phyloP scores from a whole-genome alignment of 345 rosid species.

The Cochlearia excelsa region DNA sequence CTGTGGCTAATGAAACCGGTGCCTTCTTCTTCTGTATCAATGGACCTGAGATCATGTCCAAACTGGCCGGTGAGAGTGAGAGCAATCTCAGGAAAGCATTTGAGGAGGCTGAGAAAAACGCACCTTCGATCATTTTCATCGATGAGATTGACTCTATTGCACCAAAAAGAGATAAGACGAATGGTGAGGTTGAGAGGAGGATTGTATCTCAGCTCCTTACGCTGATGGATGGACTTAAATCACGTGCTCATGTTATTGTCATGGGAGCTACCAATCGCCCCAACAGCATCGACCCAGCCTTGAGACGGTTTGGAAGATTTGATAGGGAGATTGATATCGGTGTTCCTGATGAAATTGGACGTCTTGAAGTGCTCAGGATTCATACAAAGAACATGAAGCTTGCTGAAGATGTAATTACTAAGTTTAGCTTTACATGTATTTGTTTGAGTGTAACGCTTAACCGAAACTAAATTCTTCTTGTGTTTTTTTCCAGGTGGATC shows the following conservation, averaged over 20 bases:
- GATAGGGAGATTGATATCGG: constrained; percentile 35
- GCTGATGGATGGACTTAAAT: constrained; percentile 90
- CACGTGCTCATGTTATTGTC: constrained; percentile 94
- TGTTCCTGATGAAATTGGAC: constrained; percentile 91
- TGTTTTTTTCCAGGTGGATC: constrained; percentile 65
- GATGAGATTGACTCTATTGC: constrained; percentile 77
- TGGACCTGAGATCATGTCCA: constrained; percentile 55
- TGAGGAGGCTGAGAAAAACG: constrained; percentile 83
- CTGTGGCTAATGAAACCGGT: constrained; percentile 96
- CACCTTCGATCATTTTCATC: not conserved
- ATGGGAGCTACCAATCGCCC: constrained; percentile 99
- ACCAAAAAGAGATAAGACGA: constrained; percentile 93
- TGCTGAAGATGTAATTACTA: constrained; percentile 62
- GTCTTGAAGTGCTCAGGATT: constrained; percentile 95
- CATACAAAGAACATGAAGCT: constrained; percentile 99
- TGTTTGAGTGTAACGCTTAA: constrained; percentile 4
- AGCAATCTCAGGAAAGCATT: constrained; percentile 97
- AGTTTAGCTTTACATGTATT: constrained; percentile 1
- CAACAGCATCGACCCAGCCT: constrained; percentile 90
- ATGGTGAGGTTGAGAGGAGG: constrained; percentile 98
- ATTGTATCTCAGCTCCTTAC: constrained; percentile 94
- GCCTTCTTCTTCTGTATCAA: constrained; percentile 77
- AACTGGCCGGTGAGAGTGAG: constrained; percentile 98
- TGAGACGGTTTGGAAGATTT: constrained; percentile 94
- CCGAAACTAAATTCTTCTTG: constrained; percentile 11